phyloP scores from a whole-genome alignment of 139 green algal species.

The Pycnococcus provasolii region DNA sequence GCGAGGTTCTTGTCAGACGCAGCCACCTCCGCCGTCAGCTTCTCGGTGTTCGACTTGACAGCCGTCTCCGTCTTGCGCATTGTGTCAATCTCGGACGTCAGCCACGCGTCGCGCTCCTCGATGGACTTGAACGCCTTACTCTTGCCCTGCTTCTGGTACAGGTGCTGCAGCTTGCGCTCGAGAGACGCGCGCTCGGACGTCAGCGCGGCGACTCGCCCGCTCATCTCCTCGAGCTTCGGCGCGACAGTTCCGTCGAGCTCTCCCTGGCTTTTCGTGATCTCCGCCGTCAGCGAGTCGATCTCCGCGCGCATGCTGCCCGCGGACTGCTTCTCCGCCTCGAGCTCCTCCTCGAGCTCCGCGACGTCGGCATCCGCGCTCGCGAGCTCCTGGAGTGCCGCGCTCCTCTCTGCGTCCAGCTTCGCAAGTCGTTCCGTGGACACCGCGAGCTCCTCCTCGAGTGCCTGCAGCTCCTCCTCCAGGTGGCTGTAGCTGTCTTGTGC shows the following conservation, averaged over 20 bases:
- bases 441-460: slow-evolving; percentile 11
- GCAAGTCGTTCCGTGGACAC: slow-evolving; percentile 14
- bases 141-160: slow-evolving; percentile 67
- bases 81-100: slow-evolving; percentile 33
- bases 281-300: not conserved
- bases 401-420: slow-evolving; percentile 28
- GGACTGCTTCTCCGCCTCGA: slow-evolving; percentile 19
- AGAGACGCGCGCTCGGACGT: slow-evolving; percentile 18
- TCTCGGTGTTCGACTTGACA: slow-evolving; percentile 18
- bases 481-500: slow-evolving; percentile 33
- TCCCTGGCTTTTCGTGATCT: slow-evolving; percentile 25
- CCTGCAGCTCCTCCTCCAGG: slow-evolving; percentile 46
- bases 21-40: slow-evolving; percentile 23
- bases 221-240: slow-evolving; percentile 4
- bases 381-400: slow-evolving; percentile 33
- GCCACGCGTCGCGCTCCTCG: slow-evolving; percentile 57
- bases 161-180: slow-evolving; percentile 30
- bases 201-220: slow-evolving; percentile 21
- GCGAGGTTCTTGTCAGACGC: slow-evolving; percentile 24
- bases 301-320: slow-evolving; percentile 1
- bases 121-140: slow-evolving; percentile 44
- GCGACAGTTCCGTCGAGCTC: slow-evolving; percentile 9
- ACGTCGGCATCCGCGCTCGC: slow-evolving; percentile 60
- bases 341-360: slow-evolving; percentile 44
- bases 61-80: slow-evolving; percentile 18